phyloP scores from a whole-genome alignment of 2,329 filamentous ascomycete genomes.

The Ascochyta fabae region DNA sequence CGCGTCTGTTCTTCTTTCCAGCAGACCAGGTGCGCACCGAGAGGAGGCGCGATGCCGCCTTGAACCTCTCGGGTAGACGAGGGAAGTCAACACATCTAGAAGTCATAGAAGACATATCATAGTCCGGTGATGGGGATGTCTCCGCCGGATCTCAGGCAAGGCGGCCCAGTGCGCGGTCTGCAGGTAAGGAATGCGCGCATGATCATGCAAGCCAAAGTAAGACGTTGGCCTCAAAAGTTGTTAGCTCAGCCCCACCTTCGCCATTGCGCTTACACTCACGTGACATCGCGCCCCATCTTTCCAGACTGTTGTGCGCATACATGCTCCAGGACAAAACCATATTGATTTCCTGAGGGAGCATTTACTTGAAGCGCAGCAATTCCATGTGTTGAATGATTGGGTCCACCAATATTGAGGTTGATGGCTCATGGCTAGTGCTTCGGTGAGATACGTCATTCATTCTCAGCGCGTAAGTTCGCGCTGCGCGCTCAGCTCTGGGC shows the following conservation, averaged over 20 bases:
- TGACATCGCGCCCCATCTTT: slow-evolving; percentile 1
- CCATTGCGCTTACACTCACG: not conserved
- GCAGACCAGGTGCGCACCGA: not conserved
- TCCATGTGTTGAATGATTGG: not conserved
- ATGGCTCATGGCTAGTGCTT: not conserved
- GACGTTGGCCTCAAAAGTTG: not conserved
- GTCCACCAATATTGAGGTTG: not conserved
- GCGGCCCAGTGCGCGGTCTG: not conserved
- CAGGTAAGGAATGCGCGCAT: slow-evolving; percentile 7
- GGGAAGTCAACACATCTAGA: not conserved
- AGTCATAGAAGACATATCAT: not conserved
- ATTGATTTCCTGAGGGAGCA: not conserved
- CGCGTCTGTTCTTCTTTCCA: not conserved
- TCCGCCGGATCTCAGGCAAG: not conserved
- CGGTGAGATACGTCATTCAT: slow-evolving; percentile 12
- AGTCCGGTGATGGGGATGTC: not conserved
- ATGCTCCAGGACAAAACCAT: not conserved
- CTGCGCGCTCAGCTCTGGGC: slow-evolving; percentile 4
- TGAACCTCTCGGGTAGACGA: not conserved
- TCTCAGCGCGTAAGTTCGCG: not conserved
- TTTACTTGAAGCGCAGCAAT: not conserved
- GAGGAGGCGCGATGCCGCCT: not conserved
- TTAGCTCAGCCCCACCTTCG: slow-evolving; percentile 3
- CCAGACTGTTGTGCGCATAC: not conserved
- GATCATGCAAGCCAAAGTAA: slow-evolving; percentile 5